Evolutionary conservation across 345 rosid species (phyloP), one percentile per base, ranked within the genome.

Genomic region (Syzygium jambos): DNA sequence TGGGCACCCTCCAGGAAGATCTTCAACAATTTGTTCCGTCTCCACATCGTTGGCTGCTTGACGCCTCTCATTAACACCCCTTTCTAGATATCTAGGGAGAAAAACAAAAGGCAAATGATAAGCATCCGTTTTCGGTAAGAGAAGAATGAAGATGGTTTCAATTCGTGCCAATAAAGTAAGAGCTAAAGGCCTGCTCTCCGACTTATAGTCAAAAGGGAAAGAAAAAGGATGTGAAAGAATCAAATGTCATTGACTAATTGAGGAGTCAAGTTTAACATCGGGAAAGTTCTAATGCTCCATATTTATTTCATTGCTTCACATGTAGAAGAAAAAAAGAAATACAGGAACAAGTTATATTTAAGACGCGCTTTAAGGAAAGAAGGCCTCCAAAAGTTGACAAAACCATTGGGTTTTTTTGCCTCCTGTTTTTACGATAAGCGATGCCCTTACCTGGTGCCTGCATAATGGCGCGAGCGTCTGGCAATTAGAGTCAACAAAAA

Each of bases 1-100:
- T 7, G 94, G 94, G 85, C 86, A 83, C 85, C 94, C 96, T 84
- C 92, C 95, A 88, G 95, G 94, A 91, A 90, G 93, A 87, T 96
- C 98, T 92, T 96, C 98, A 89, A 96, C 93, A 86, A 98, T 95
- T 88, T 98, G 99, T 85, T 98, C 99, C 0, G 99, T 96, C 94
- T 98, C 99, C n/a, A 98, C 99, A 92, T 98, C 99, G 90, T 98
- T 98, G 85, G 99, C 99, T 65, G 96, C 99, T 91, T 96, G 91
- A 85, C 99, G 99, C 91, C 94, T 96, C 89, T 94, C 96, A 88
- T 98, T 96, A 82, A 98, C 98, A 52, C 99, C 99, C 34, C 99
- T 98, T 89, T 95, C 95, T 89, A 95, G 89, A 88, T 94, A 98
- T 86, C 99, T 98, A 85, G 77, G 85, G 86, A 87, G 89, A 56